Evolutionary conservation across 129 eudicot species (phyloP), one percentile per base, ranked within the genome.

Genomic region (Ambrosia artemisiifolia): DNA sequence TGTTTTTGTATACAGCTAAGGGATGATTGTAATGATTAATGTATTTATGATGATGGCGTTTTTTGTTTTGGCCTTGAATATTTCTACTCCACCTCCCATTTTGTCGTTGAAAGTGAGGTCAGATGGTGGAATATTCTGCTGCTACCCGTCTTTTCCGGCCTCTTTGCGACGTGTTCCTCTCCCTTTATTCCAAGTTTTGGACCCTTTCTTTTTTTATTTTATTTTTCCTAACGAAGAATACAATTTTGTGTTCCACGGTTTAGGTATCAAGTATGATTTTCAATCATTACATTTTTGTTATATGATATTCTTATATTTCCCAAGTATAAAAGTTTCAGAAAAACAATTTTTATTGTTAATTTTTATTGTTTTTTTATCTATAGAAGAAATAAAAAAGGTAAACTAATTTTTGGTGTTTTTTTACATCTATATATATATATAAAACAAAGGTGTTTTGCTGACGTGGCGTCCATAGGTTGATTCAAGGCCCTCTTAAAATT

Each of bases 101-200:
- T 79, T 72, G 75, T 73, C 67, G 65, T 65, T 68, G 61, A 32
- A 38, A 38, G 77, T 67, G 76, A 59, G 67, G 61, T 42, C 50
- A 40, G 60, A 63, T 60, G 76, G 65, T 63, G 66, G 85, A 84
- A 80, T 84, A 77, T 84, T 80, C 83, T 48, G 75, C 80, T 66
- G 72, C 65, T 34, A 24, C 71, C 82, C 82, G 77, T 72, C 71
- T 61, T 75, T 72, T 44, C 34, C 79, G 79, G 66, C 59, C 34
- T 68, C 68, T 9, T 63, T 32, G 71, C 67, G 13, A 76, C 85
- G 83, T 77, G 80, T 69, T 77, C 57, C 54, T 69, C 48, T 34
- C 7, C 11, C 51, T 24, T 33, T 68, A 46, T 75, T 59, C 53
- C 56, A 46, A 55, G 32, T 24, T 72, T 53, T 77, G 38, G 66